Conservation (phyloP, 331 rosid species). For the Malus hybrid region DNA sequence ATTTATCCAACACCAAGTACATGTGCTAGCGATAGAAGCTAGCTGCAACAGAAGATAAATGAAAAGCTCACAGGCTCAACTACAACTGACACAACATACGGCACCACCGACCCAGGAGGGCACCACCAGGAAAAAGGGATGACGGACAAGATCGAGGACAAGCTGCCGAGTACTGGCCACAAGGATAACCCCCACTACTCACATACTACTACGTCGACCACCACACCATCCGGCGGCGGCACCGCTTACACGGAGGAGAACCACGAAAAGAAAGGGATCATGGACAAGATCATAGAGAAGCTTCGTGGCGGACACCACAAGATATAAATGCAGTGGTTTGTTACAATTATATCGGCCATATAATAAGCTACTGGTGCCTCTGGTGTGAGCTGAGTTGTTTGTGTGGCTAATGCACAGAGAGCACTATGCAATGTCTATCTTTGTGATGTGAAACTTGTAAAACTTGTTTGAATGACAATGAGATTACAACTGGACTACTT, state of each 20-base stretch:
- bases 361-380: too few relatives aligned
- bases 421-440: too few relatives aligned
- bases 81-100: neutral
- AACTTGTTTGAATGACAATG: too few relatives aligned
- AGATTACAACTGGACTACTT: too few relatives aligned
- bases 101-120: neutral
- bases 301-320: conserved; percentile 33
- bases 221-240: neutral
- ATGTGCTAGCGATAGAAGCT: too few relatives aligned
- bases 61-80: conserved; percentile 30
- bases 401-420: too few relatives aligned
- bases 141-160: neutral
- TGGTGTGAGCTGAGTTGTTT: too few relatives aligned
- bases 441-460: too few relatives aligned
- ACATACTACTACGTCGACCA: neutral
- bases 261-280: conserved; percentile 35
- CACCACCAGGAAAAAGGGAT: neutral
- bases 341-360: too few relatives aligned
- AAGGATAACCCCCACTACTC: neutral
- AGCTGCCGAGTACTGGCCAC: neutral
- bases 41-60: conserved; percentile 25
- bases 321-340: neutral
- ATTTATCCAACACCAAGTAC: too few relatives aligned
- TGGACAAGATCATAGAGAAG: conserved; percentile 52
- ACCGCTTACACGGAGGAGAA: neutral